Percentiles rank a stretch among this genome's conserved stretches.
Evolutionary conservation across 2,329 filamentous ascomycete genomes (phyloP).

Genomic region (Simplicillium sp.): DNA sequence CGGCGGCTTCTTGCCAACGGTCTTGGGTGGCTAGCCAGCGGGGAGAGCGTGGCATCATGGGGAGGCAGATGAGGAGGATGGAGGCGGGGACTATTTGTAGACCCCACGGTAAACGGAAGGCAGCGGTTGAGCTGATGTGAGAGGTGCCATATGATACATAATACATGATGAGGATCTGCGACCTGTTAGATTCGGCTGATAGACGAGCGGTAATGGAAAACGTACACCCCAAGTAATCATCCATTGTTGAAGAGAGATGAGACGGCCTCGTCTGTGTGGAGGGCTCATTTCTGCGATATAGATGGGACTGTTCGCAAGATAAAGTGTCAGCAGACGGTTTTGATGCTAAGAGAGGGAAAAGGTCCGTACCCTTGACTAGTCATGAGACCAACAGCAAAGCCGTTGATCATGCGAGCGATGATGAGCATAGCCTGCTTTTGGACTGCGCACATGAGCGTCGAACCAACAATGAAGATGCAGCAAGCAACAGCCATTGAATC

Average conservation of each 20-base stretch:
- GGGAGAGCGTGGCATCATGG: conserved; percentile 49
- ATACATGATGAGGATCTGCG: conserved; percentile 54
- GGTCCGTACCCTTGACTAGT: conserved; percentile 30
- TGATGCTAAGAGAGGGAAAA: neutral
- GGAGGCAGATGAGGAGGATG: conserved; percentile 43
- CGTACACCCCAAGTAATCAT: conserved; percentile 11
- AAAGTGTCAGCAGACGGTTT: neutral
- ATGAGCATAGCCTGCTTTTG: conserved; percentile 25
- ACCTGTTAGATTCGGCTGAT: too few species aligned
- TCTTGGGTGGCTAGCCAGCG: conserved; percentile 53
- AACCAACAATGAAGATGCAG: conserved; percentile 12
- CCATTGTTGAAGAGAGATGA: conserved; percentile 57
- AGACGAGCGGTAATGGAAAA: neutral
- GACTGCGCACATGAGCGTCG: conserved; percentile 10
- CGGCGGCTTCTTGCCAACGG: conserved; percentile 41
- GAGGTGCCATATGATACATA: conserved; percentile 54
- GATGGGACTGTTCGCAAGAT: conserved; percentile 35
- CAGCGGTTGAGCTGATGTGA: conserved; percentile 43
- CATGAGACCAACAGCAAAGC: conserved; percentile 54
- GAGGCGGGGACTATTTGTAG: conserved; percentile 51
- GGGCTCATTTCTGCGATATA: conserved; percentile 51
- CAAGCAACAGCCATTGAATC: conserved; percentile 13
- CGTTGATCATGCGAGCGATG: conserved; percentile 49
- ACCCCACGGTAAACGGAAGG: conserved; percentile 56
- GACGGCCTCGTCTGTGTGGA: conserved; percentile 40